A percentile compares a stretch with the other conserved stretches of the same genome.
Evolutionary conservation across 2,329 filamentous ascomycete genomes (phyloP).

Genomic region (Ustulina deusta): DNA sequence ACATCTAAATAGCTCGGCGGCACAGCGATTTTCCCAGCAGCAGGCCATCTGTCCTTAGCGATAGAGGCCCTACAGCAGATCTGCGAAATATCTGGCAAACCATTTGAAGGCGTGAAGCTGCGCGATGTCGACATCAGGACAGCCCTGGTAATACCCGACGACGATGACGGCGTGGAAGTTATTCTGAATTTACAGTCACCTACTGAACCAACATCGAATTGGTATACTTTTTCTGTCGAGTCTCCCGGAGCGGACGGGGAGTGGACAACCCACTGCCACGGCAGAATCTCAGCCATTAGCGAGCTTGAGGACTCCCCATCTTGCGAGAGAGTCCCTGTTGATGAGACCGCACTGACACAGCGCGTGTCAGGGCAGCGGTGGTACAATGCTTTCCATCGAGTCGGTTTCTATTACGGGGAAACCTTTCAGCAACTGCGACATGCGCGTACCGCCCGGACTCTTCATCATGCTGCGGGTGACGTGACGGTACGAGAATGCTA

Average conservation of each 20-base stretch:
- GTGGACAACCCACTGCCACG: constrained; percentile 38
- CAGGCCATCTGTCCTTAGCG: constrained; percentile 39
- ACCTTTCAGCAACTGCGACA: constrained; percentile 51
- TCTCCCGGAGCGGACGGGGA: constrained; percentile 29
- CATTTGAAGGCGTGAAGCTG: constrained; percentile 41
- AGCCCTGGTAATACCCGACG: constrained; percentile 50
- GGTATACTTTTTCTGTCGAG: constrained; percentile 41
- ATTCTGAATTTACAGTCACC: constrained; percentile 45
- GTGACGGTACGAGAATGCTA: constrained; percentile 33
- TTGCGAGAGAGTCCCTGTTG: constrained; percentile 17
- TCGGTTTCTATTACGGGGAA: constrained; percentile 55
- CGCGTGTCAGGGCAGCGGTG: constrained; percentile 47
- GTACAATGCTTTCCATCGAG: constrained; percentile 51
- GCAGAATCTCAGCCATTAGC: constrained; percentile 29
- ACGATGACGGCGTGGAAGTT: constrained; percentile 49
- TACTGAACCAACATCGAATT: constrained; percentile 29
- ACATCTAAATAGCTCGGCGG: constrained; percentile 33
- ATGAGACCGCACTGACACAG: constrained; percentile 40
- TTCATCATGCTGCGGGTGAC: constrained; percentile 36
- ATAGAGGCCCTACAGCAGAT: constrained; percentile 39
- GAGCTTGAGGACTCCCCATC: neutral
- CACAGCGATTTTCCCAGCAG: constrained; percentile 39
- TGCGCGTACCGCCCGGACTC: constrained; percentile 46
- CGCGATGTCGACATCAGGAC: constrained; percentile 49
- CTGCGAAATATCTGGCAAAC: constrained; percentile 37